Conservation (phyloP, 2,329 filamentous ascomycete species). For the Tolypocladium album region DNA sequence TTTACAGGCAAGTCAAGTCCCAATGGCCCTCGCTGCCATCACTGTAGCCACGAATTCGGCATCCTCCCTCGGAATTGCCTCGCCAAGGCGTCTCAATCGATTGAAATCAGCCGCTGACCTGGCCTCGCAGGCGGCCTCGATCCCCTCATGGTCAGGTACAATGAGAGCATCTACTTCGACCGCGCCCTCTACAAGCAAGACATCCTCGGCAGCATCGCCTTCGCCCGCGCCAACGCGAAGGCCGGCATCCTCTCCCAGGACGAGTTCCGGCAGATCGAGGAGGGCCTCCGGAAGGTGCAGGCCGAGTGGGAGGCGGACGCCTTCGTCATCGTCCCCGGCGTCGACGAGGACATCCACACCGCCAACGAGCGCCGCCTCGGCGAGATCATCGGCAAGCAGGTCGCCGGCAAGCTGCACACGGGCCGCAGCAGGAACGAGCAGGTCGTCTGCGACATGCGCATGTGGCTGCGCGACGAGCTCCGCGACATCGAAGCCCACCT, state of each 20-base stretch:
- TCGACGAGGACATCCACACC: slow-evolving; percentile 42
- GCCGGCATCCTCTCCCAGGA: slow-evolving; percentile 59
- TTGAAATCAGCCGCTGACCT: too few relatives aligned
- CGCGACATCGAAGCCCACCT: slow-evolving; percentile 59
- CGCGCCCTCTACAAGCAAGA: slow-evolving; percentile 69
- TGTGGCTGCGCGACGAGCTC: slow-evolving; percentile 75
- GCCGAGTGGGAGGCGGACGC: slow-evolving; percentile 40
- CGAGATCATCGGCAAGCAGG: slow-evolving; percentile 78
- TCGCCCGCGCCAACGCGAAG: slow-evolving; percentile 69
- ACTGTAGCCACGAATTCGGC: not conserved
- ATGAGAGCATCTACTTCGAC: slow-evolving; percentile 72
- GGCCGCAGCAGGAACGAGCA: slow-evolving; percentile 84
- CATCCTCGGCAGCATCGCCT: slow-evolving; percentile 70
- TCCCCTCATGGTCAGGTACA: slow-evolving; percentile 79
- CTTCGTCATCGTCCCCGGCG: slow-evolving; percentile 34
- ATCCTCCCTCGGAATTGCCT: not conserved
- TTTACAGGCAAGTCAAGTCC: slow-evolving; percentile 32
- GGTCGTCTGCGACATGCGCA: slow-evolving; percentile 78
- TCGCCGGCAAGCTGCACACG: slow-evolving; percentile 83
- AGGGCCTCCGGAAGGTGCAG: slow-evolving; percentile 50
- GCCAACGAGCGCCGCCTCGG: slow-evolving; percentile 63
- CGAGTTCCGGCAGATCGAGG: slow-evolving; percentile 65
- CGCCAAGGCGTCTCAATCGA: not conserved
- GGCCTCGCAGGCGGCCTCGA: slow-evolving; percentile 57
- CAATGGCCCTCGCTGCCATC: not conserved